Evolutionary conservation across 441 rosid species (phyloP).

Genomic region (Populus hybrid): DNA sequence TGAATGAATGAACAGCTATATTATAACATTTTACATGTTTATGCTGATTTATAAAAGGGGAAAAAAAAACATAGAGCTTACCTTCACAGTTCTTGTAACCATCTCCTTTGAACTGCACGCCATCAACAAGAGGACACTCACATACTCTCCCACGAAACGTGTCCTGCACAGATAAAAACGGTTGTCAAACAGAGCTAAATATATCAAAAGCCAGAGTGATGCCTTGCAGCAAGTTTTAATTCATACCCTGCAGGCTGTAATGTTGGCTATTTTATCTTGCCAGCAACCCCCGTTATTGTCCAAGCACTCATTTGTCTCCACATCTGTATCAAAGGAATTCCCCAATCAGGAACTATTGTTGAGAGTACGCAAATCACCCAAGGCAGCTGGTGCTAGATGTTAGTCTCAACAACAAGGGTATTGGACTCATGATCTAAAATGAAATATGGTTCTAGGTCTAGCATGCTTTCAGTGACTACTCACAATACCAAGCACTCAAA

Average conservation of each 20-base stretch:
- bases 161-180: conserved; percentile 49
- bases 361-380: conserved; percentile 7
- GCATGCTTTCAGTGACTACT: neutral
- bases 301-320: conserved; percentile 96
- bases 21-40: neutral
- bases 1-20: neutral
- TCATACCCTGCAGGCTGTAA: conserved; percentile 93
- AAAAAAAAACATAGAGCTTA: conserved; percentile 16
- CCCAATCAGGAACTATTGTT: conserved; percentile 15
- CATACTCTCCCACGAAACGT: conserved; percentile 98
- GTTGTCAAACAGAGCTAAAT: conserved; percentile 1
- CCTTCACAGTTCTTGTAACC: conserved; percentile 97
- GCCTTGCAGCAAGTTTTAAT: conserved; percentile 10
- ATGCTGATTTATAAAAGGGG: too few species aligned
- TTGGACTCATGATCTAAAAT: neutral
- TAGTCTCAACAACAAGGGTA: conserved; percentile 1
- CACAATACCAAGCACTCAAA: neutral
- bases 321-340: conserved; percentile 44
- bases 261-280: conserved; percentile 70
- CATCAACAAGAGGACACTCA: conserved; percentile 89
- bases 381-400: neutral
- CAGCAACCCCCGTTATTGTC: conserved; percentile 97
- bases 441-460: neutral
- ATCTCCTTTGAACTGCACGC: conserved; percentile 95
- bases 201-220: neutral